phyloP scores from a whole-genome alignment of 2,329 filamentous ascomycete genomes.

The Sporothrix pallida region DNA sequence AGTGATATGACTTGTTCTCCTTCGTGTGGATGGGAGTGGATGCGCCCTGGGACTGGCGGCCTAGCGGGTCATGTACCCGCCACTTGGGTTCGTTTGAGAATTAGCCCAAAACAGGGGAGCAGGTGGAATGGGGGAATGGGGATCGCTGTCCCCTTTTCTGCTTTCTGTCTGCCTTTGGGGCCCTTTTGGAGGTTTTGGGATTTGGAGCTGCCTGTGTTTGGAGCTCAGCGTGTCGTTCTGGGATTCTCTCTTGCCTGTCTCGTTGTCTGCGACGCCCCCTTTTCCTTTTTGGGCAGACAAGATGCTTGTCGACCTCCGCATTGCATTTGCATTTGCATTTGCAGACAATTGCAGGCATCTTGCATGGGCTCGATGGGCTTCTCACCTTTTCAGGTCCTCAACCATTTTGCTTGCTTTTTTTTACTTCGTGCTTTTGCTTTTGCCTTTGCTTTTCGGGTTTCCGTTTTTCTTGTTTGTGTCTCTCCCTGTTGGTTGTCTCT shows the following conservation, averaged over 20 bases:
- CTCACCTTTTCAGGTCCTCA: not conserved
- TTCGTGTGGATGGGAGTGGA: constrained; percentile 5
- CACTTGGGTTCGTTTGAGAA: constrained; percentile 34
- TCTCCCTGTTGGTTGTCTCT: constrained; percentile 26
- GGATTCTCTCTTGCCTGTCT: not conserved
- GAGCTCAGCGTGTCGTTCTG: not conserved
- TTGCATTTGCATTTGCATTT: no score
- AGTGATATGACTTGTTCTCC: constrained; percentile 15
- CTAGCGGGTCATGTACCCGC: constrained; percentile 34
- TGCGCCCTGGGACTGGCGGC: constrained; percentile 25
- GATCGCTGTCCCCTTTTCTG: constrained; percentile 33
- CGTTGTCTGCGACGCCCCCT: not conserved
- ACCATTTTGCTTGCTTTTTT: constrained; percentile 5
- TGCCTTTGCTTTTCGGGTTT: not conserved
- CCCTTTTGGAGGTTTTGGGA: not conserved
- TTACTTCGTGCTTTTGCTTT: not conserved
- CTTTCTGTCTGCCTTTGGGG: not conserved
- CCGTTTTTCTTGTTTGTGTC: constrained; percentile 19
- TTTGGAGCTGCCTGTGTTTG: constrained; percentile 10
- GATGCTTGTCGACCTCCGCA: no score
- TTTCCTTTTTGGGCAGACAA: not conserved
- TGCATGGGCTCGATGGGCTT: not conserved
- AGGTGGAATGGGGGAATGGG: constrained; percentile 31
- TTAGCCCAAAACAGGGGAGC: constrained; percentile 30
- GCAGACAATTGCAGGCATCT: no score